These are phyloP conservation scores for Aspergillus awamori DNA, from an alignment of 2,329 filamentous ascomycete genomes.

Conservation along the genomic window DNA sequence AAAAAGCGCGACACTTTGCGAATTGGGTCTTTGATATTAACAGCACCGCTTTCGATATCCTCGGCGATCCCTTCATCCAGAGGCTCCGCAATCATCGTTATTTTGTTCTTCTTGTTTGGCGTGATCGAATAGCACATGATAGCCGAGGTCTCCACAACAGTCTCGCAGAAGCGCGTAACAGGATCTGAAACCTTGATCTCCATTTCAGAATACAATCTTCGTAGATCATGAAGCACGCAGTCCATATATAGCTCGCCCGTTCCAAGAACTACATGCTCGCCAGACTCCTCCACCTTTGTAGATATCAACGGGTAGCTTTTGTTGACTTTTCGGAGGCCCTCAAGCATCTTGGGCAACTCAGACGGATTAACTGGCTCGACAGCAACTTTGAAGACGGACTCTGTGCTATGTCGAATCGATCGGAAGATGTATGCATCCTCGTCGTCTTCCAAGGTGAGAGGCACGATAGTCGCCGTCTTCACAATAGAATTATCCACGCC, in stretches of 20 bases:
- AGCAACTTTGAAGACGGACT: conserved; percentile 96
- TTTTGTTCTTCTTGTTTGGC: conserved; percentile 99
- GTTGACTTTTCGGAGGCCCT: conserved; percentile 93
- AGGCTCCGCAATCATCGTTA: conserved; percentile 97
- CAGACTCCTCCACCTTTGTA: conserved; percentile 97
- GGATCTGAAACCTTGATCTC: conserved; percentile 98
- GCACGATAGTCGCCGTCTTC: conserved; percentile 90
- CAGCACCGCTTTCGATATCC: conserved; percentile 88
- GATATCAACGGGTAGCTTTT: conserved; percentile 95
- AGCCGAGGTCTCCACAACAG: conserved; percentile 92
- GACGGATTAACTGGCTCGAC: conserved; percentile 98
- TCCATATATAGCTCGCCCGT: conserved; percentile 99
- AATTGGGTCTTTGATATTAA: conserved; percentile 90
- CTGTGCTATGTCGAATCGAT: conserved; percentile 90
- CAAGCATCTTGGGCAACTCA: conserved; percentile 97
- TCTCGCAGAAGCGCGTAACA: conserved; percentile 96
- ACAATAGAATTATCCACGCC: conserved; percentile 98
- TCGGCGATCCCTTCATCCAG: conserved; percentile 91
- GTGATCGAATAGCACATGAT: conserved; percentile 98
- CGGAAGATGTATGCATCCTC: conserved; percentile 96
- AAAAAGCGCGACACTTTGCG: conserved; percentile 96
- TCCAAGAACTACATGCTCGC: conserved; percentile 91
- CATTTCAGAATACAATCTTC: conserved; percentile 95
- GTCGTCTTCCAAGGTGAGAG: conserved; percentile 76
- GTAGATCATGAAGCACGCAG: conserved; percentile 92